Percentiles rank a stretch among this genome's conserved stretches.
These are phyloP conservation scores for Pyrenophora graminea DNA, from an alignment of 2,329 filamentous ascomycete genomes.

Conservation along the genomic window DNA sequence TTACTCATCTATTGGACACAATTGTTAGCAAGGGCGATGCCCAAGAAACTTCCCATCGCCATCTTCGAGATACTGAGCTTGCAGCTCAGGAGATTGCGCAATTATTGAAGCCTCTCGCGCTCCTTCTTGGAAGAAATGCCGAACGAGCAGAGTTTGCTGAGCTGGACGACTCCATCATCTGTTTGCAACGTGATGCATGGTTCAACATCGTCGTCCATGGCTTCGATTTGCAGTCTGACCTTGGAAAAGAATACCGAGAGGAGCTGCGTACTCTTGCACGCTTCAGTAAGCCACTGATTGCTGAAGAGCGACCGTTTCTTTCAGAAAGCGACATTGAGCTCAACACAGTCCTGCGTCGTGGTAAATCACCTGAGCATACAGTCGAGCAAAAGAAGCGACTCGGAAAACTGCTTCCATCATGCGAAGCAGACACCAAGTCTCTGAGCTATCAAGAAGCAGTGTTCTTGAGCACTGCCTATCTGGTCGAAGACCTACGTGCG, in stretches of 20 bases:
- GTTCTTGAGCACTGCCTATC: conserved; percentile 86
- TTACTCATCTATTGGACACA: conserved; percentile 80
- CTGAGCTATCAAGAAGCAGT: conserved; percentile 89
- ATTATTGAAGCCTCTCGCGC: conserved; percentile 82
- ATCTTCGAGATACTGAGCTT: conserved; percentile 77
- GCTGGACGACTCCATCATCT: conserved; percentile 58
- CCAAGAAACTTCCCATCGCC: conserved; percentile 70
- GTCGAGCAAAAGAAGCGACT: conserved; percentile 80
- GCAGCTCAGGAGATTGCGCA: conserved; percentile 87
- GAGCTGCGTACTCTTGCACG: conserved; percentile 85
- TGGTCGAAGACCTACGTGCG: conserved; percentile 87
- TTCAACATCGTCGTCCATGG: conserved; percentile 97
- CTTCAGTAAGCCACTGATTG: conserved; percentile 83
- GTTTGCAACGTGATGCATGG: conserved; percentile 87
- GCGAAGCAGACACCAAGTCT: conserved; percentile 76
- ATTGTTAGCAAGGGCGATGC: conserved; percentile 90
- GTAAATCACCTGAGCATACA: conserved; percentile 78
- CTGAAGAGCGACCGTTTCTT: conserved; percentile 85
- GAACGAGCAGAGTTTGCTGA: conserved; percentile 64
- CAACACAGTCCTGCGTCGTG: conserved; percentile 87
- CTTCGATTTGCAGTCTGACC: conserved; percentile 74
- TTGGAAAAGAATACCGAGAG: conserved; percentile 71
- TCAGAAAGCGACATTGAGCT: conserved; percentile 96
- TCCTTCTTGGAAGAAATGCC: conserved; percentile 68
- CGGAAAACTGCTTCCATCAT: conserved; percentile 71